A percentile compares a stretch with the other conserved stretches of the same genome.
phyloP scores from a whole-genome alignment of 805 yeast genomes.

The Myxozyma monticola region DNA sequence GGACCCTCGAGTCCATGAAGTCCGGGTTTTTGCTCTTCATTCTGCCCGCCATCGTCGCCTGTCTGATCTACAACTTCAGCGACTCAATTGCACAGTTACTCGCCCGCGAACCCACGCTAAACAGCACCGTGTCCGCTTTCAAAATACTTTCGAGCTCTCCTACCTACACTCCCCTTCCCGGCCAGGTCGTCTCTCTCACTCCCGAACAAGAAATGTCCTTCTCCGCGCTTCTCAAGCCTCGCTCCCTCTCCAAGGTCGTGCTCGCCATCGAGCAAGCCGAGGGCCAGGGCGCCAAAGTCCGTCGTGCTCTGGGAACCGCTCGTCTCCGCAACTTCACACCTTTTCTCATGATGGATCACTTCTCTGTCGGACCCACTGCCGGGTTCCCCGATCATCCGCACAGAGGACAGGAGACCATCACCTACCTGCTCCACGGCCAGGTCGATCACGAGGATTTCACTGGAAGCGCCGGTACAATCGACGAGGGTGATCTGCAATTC shows the following conservation, averaged over 20 bases:
- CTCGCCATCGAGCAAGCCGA: conserved; percentile 71
- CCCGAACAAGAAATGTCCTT: too few relatives aligned
- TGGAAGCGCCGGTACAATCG: conserved; percentile 73
- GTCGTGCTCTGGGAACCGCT: conserved; percentile 74
- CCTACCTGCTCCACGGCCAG: conserved; percentile 63
- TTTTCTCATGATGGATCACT: conserved; percentile 79
- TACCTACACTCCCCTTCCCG: too few relatives aligned
- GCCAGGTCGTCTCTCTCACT: too few relatives aligned
- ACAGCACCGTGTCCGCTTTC: too few relatives aligned
- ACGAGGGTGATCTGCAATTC: conserved; percentile 84
- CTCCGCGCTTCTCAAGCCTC: conserved; percentile 26
- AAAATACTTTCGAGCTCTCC: too few relatives aligned
- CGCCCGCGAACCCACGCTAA: too few relatives aligned
- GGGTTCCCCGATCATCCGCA: conserved; percentile 85
- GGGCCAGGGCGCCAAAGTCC: conserved; percentile 85
- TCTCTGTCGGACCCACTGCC: conserved; percentile 58
- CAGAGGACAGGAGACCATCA: conserved; percentile 79
- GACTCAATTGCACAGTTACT: too few relatives aligned
- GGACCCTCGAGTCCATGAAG: conserved; percentile 6
- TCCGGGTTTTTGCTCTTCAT: conserved; percentile 5
- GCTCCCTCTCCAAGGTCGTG: conserved; percentile 54
- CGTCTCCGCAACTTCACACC: conserved; percentile 75
- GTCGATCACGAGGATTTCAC: conserved; percentile 85
- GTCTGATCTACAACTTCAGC: conserved; percentile 2
- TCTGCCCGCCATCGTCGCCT: conserved; percentile 12